Evolutionary conservation across 306 rosid genomes (phyloP), one percentile per base, ranked within the genome.

Genomic region (Cucumis cinereus): DNA sequence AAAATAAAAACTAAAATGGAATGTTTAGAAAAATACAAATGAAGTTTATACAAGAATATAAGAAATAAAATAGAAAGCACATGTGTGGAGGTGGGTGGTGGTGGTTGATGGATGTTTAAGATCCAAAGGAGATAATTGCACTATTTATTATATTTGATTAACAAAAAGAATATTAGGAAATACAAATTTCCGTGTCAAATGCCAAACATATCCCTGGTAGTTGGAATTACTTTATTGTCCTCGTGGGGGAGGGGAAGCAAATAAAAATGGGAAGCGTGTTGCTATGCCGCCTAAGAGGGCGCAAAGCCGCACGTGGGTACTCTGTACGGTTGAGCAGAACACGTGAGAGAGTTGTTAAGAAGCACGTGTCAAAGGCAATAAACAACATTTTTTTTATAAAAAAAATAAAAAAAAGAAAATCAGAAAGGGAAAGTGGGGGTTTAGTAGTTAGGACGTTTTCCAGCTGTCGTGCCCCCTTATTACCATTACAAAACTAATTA

Each of bases 271-370:
- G 0, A 10, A 1, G 17, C 3, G 12, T 20, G 73, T 69, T 78
- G 63, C n/a, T 22, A 55, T 85, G 91, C 86, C 82, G 78, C 86
- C 79, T 66, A 52, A 15, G 77, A 77, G 89, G 93, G 75, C 68
- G 90, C 89, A 45, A 89, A 73, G 19, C n/a, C 76, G 83, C 92
- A 86, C 92, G 87, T 87, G 87, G 85, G 90, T 85, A 70, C 59
- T 60, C 85, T 62, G 28, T 64, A 47, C 33, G 41, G 67, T 23
- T 14, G 38, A 62, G 30, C 12, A 23, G 13, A 74, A 73, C 91
- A 90, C 85, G 93, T 85, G 91, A 88, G 43, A 11, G 30, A 75
- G 77, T 68, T 71, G 76, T 64, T 41, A 19, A 2, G 5, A 15
- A 22, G 82, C 89, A 81, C 88, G 66, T 82, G 87, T 45, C 8